A percentile compares a stretch with the other conserved stretches of the same genome.
These are phyloP conservation scores for Violaceomyces palustris DNA, from an alignment of 1,284 basidiomycete species.

Conservation along the genomic window DNA sequence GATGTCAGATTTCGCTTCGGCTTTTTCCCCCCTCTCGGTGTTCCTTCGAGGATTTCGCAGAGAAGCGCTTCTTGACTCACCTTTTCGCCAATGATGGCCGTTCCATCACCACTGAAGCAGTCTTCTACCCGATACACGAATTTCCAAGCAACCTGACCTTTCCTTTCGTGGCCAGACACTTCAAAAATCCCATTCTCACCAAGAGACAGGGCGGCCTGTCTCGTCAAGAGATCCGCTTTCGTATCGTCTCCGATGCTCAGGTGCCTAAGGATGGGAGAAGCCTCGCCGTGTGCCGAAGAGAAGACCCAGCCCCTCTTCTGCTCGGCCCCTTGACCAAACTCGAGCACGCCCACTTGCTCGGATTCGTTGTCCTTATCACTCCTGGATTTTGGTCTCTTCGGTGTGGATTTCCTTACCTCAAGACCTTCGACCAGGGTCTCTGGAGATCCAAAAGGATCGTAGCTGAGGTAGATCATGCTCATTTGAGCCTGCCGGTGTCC, in stretches of 20 bases:
- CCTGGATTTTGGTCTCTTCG: constrained; percentile 23
- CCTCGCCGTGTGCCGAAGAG: constrained; percentile 3
- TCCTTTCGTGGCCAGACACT: constrained; percentile 37
- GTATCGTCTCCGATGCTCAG: constrained; percentile 35
- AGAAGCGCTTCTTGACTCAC: constrained; percentile 1
- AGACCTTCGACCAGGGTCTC: constrained; percentile 22
- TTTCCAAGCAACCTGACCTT: constrained; percentile 37
- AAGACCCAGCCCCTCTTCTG: constrained; percentile 1
- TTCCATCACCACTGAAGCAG: constrained; percentile 1
- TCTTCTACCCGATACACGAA: constrained; percentile 29
- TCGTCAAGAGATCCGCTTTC: constrained; percentile 36
- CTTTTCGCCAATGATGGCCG: constrained; percentile 3
- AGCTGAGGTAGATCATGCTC: constrained; percentile 32
- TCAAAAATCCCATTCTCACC: constrained; percentile 19
- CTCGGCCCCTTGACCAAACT: constrained; percentile 9
- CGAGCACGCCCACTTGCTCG: constrained; percentile 22
- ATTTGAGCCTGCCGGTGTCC: constrained; percentile 10
- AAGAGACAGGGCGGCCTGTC: constrained; percentile 35
- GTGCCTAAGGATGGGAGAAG: constrained; percentile 27
- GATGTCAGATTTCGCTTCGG: too few species aligned
- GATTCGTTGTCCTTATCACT: constrained; percentile 26
- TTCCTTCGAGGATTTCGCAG: too few species aligned
- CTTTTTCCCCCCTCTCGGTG: too few species aligned
- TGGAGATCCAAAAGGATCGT: constrained; percentile 39
- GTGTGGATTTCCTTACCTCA: constrained; percentile 7